Conservation (phyloP, 2,329 filamentous ascomycete genomes). For the Zymoseptoria ardabiliae region DNA sequence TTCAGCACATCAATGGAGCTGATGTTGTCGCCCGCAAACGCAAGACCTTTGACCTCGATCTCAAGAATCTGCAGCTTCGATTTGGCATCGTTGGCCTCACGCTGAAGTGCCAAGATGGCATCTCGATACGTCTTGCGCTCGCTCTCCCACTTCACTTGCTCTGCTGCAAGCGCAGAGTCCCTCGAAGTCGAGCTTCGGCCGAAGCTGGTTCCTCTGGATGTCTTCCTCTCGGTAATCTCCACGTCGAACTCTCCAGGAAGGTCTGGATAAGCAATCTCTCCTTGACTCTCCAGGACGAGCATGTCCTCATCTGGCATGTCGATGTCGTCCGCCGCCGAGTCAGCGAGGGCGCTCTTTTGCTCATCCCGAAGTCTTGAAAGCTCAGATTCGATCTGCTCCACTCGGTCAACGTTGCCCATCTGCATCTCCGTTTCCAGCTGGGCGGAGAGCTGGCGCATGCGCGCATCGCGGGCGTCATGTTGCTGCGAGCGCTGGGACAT, state of each 20-base stretch:
- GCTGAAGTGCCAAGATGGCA: slow-evolving; percentile 33
- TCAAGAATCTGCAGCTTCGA: slow-evolving; percentile 36
- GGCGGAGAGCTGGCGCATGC: slow-evolving; percentile 5
- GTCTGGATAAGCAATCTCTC: slow-evolving; percentile 22
- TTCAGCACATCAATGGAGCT: slow-evolving; percentile 32
- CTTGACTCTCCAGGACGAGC: slow-evolving; percentile 27
- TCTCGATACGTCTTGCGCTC: slow-evolving; percentile 31
- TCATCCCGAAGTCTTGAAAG: slow-evolving; percentile 16
- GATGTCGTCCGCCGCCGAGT: slow-evolving; percentile 20
- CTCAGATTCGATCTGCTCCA: slow-evolving; percentile 19
- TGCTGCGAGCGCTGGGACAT: slow-evolving; percentile 32
- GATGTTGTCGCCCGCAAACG: slow-evolving; percentile 29
- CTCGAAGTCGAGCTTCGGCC: not conserved
- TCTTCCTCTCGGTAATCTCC: not conserved
- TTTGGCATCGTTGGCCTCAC: slow-evolving; percentile 34
- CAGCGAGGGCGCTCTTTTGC: slow-evolving; percentile 32
- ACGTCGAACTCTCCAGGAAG: slow-evolving; percentile 9
- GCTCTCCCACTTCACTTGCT: slow-evolving; percentile 6
- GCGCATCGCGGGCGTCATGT: slow-evolving; percentile 29
- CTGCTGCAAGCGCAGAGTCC: not conserved
- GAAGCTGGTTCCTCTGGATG: not conserved
- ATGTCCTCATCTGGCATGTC: slow-evolving; percentile 24
- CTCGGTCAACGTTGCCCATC: slow-evolving; percentile 4
- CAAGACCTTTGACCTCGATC: slow-evolving; percentile 39
- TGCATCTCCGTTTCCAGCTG: slow-evolving; percentile 3